phyloP scores from a whole-genome alignment of 2,329 filamentous ascomycete genomes.

The Paecilomyces sp. region DNA sequence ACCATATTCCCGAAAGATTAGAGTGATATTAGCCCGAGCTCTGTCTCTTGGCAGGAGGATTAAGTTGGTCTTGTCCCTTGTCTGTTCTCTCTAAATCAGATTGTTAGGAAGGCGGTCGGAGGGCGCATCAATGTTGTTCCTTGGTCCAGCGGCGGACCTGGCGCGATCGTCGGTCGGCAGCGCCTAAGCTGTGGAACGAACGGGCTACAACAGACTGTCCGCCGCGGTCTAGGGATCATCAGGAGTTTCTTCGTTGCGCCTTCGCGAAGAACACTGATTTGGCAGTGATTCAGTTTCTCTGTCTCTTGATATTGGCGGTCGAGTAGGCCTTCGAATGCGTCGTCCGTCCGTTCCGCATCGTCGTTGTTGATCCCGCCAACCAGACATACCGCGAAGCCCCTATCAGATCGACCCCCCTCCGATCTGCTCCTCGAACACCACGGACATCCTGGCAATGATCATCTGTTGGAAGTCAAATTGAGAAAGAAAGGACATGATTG shows the following conservation, averaged over 20 bases:
- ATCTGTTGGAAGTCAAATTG: not conserved
- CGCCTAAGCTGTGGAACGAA: not conserved
- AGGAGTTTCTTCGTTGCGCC: not conserved
- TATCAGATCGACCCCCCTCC: not conserved
- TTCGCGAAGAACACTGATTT: not conserved
- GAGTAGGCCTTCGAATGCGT: not conserved
- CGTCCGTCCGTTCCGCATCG: not conserved
- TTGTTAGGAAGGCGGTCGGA: not conserved
- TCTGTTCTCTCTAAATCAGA: not conserved
- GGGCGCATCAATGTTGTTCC: not conserved
- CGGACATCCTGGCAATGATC: not conserved
- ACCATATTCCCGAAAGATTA: not conserved
- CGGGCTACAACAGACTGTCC: not conserved
- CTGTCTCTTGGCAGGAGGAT: not conserved
- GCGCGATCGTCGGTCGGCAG: not conserved
- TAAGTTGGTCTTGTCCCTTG: not conserved
- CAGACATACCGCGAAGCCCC: conserved; percentile 1
- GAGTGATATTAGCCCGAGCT: not conserved
- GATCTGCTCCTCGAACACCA: not conserved
- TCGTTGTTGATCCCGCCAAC: not conserved
- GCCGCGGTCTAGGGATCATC: not conserved
- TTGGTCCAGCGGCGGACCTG: not conserved
- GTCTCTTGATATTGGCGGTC: not conserved
- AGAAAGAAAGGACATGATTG: not conserved
- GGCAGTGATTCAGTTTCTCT: not conserved